Percentiles rank a stretch among this genome's conserved stretches.
phyloP scores from a whole-genome alignment of 805 yeast genomes.

The Wickerhamiella qilinensis region DNA sequence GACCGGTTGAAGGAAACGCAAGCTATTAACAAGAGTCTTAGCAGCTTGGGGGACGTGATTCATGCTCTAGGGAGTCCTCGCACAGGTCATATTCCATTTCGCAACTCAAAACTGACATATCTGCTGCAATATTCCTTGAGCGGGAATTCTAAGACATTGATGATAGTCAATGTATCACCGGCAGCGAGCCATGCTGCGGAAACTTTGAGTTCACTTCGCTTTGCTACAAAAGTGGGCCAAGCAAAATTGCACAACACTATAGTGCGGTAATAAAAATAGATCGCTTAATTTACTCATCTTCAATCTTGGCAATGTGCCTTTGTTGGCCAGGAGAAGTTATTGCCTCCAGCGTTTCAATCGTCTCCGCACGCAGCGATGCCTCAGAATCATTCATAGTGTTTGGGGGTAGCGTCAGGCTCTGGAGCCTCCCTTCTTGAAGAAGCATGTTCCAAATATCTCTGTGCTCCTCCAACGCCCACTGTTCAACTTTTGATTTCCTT shows the following conservation, averaged over 20 bases:
- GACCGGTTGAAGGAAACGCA: constrained; percentile 74
- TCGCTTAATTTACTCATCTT: background rate
- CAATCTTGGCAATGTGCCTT: background rate
- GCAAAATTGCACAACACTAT: too few relatives aligned
- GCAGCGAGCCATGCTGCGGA: constrained; percentile 46
- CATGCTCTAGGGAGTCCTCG: constrained; percentile 37
- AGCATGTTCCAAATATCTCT: constrained; percentile 26
- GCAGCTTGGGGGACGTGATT: constrained; percentile 83
- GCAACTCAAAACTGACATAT: constrained; percentile 66
- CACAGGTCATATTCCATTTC: constrained; percentile 42
- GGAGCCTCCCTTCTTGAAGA: constrained; percentile 19
- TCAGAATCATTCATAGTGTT: constrained; percentile 22
- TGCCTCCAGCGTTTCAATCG: constrained; percentile 14
- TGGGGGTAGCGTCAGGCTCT: constrained; percentile 15
- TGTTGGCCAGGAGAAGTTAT: constrained; percentile 2
- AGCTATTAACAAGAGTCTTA: constrained; percentile 72
- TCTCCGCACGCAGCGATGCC: constrained; percentile 11
- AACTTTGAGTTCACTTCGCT: constrained; percentile 69
- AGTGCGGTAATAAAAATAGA: background rate
- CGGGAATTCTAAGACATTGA: constrained; percentile 76
- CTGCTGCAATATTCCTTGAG: constrained; percentile 68
- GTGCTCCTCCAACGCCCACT: constrained; percentile 26
- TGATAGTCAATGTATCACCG: constrained; percentile 85
- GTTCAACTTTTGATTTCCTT: constrained; percentile 23
- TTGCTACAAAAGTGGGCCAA: constrained; percentile 44